Evolutionary conservation across 83 land plant species (phyloP).

Genomic region (Isoetes engelmannii): DNA sequence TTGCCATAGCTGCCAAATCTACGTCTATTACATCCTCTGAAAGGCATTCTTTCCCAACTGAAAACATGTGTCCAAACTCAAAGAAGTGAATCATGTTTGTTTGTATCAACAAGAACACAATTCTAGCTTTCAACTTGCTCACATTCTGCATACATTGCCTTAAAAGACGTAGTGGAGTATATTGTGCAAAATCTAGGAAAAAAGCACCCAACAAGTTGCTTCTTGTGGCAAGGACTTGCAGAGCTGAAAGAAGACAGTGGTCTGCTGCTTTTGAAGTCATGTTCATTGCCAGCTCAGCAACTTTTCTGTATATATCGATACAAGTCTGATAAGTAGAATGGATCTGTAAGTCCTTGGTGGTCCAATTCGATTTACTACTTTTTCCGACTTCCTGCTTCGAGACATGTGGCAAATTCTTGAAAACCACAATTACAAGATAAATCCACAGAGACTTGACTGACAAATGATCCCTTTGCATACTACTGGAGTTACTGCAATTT

Average conservation of each 20-base stretch:
- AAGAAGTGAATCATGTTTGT: neutral
- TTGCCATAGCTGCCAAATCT: too few species aligned
- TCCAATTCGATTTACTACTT: constrained; percentile 3
- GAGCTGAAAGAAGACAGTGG: constrained; percentile 44
- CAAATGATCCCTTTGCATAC: too few species aligned
- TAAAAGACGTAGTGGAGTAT: constrained; percentile 37
- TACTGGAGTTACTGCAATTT: neutral
- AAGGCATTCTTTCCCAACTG: too few species aligned
- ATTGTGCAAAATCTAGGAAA: constrained; percentile 20
- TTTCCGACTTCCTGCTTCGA: neutral
- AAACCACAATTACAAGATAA: constrained; percentile 8
- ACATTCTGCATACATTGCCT: constrained; percentile 26
- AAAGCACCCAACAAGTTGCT: too few species aligned
- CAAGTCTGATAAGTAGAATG: too few species aligned
- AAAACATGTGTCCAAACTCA: neutral
- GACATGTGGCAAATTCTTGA: neutral
- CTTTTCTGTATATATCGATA: constrained; percentile 32
- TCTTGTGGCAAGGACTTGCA: constrained; percentile 22
- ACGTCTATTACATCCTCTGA: too few species aligned
- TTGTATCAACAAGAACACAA: neutral
- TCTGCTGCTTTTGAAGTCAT: constrained; percentile 33
- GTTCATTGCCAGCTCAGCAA: constrained; percentile 23
- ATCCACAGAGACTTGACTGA: constrained; percentile 11
- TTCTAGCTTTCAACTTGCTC: constrained; percentile 33
- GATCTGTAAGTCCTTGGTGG: constrained; percentile 21